Evolutionary conservation across 371 early-diverging fungal genomes (phyloP), one percentile per base, ranked within the genome.

Genomic region (Funneliformis caledonium): DNA sequence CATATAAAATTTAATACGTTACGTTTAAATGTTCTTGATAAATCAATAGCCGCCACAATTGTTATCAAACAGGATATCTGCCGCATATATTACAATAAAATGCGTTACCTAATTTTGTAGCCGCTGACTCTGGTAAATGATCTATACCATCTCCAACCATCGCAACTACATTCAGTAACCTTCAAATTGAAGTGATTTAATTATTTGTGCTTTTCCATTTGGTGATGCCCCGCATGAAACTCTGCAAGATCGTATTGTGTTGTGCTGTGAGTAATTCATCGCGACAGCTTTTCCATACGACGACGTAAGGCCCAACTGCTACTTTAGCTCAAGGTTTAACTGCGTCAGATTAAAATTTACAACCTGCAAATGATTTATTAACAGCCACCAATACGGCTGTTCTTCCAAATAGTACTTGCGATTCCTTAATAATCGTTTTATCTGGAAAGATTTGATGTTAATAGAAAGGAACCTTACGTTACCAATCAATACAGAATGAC

Each of bases 121-220:
- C 93, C 0, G 95, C 97, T 61, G 99, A 85, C 5, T 99, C 98
- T 16, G 97, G 97, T 10, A 97, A 96, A 83, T 99, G 99, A 82
- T 99, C 99, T 84, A 98, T 96, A 52, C 99, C 99, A 85, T 99
- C 99, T 16, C 99, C 99, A 10, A 97, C 93, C 97, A 99, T 96
- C 16, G 96, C 97, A 10, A 98, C 96, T 0, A 89, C 84, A 78
- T 86, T 83, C 3, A 83, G 79, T 82, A 59, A 6, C 79, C 82
- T 76, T 84, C 78, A 60, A 56, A 45, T 73, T 94, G 94, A 85
- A 96, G 84, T 4, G 82, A 81, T 56, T 88, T 87, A 0, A 98
- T 89, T 56, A 98, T 87, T 5, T 88, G 83, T 5, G 93, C 92
- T 86, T 98, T 98, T 73, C 97, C 98, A 5, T 89, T 88, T 1